A percentile compares a stretch with the other conserved stretches of the same genome.
These are phyloP conservation scores for Cryptococcus sp. DNA, from an alignment of 1,284 basidiomycete genomes.

Conservation along the genomic window DNA sequence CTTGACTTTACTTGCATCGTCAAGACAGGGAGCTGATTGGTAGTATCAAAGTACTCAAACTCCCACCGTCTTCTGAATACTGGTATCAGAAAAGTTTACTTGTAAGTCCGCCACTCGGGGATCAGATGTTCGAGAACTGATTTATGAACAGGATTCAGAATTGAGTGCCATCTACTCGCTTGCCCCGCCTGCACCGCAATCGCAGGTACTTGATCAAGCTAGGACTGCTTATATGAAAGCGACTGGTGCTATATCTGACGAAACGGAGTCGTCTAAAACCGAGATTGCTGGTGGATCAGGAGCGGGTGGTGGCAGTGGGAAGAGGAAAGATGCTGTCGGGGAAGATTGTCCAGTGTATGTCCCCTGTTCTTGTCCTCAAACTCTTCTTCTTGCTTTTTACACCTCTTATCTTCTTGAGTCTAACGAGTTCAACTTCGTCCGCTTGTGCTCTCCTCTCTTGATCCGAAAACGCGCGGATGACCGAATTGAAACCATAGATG, in stretches of 20 bases:
- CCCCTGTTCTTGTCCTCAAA: too few species aligned
- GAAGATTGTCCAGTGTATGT: conserved; percentile 17
- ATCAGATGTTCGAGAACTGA: neutral
- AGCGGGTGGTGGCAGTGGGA: neutral
- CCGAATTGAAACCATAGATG: conserved; percentile 5
- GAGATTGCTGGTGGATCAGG: neutral
- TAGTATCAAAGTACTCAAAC: conserved; percentile 17
- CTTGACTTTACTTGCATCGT: too few species aligned
- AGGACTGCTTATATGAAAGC: conserved; percentile 4
- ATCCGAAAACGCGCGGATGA: too few species aligned
- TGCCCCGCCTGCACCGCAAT: neutral
- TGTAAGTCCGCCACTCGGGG: conserved; percentile 7
- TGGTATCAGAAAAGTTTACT: conserved; percentile 16
- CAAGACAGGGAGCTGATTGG: neutral
- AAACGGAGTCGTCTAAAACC: neutral
- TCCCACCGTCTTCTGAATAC: neutral
- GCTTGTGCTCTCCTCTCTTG: too few species aligned
- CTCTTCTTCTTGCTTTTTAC: neutral
- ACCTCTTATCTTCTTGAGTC: neutral
- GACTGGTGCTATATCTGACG: neutral
- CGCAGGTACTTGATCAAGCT: neutral
- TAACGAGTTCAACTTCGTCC: too few species aligned
- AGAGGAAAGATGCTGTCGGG: conserved; percentile 5
- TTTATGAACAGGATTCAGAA: neutral
- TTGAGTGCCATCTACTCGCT: neutral